Evolutionary conservation across 2,329 filamentous ascomycete genomes (phyloP).

Genomic region (Fusarium protoensiforme): DNA sequence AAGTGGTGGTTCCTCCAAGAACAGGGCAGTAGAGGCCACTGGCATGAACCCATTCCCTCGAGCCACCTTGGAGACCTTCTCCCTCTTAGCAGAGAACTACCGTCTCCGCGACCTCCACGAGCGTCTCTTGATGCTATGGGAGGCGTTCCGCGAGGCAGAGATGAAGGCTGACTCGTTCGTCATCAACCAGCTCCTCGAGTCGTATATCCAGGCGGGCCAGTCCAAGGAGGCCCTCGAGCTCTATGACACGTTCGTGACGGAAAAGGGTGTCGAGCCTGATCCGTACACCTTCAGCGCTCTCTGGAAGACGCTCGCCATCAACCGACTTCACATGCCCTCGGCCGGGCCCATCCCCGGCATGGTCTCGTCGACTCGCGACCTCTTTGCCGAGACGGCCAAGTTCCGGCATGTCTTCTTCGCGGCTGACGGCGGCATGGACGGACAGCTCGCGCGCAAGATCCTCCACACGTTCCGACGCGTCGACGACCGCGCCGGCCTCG

Average conservation of each 20-base stretch:
- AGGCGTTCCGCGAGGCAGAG: conserved; percentile 70
- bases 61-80: conserved; percentile 83
- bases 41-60: conserved; percentile 54
- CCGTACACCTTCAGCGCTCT: conserved; percentile 76
- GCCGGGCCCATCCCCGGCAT: conserved; percentile 46
- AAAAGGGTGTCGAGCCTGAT: conserved; percentile 67
- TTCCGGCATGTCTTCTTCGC: conserved; percentile 60
- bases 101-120: conserved; percentile 68
- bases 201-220: conserved; percentile 70
- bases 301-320: conserved; percentile 69
- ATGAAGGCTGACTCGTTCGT: conserved; percentile 78
- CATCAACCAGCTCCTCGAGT: conserved; percentile 81
- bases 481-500: conserved; percentile 56
- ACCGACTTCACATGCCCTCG: conserved; percentile 55
- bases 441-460: conserved; percentile 60
- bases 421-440: conserved; percentile 53
- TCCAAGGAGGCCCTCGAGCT: conserved; percentile 64
- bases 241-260: conserved; percentile 64
- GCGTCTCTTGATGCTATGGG: conserved; percentile 69
- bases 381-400: conserved; percentile 63
- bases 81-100: conserved; percentile 78
- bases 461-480: conserved; percentile 63
- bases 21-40: not conserved
- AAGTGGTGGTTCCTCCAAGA: not conserved
- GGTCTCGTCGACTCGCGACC: conserved; percentile 49